A percentile compares a stretch with the other conserved stretches of the same genome.
Evolutionary conservation across 1,284 basidiomycete genomes (phyloP).

Genomic region (Hypsizygus ulmarius): DNA sequence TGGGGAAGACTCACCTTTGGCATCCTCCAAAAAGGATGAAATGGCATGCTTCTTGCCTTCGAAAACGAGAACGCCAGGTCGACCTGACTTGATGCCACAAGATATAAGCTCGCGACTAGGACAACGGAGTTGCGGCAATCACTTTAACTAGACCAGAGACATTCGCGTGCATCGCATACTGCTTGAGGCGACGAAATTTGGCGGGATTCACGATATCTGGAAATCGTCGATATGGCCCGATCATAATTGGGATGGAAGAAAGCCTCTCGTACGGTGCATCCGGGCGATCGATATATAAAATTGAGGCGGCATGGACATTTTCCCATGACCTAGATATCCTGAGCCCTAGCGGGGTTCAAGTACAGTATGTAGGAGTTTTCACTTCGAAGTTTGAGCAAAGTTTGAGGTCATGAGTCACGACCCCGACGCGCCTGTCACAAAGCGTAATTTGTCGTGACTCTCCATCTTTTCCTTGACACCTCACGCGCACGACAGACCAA

Average conservation of each 20-base stretch:
- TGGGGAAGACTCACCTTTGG: slow-evolving; percentile 26
- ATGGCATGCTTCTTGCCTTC: slow-evolving; percentile 32
- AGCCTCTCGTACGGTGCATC: slow-evolving; percentile 44
- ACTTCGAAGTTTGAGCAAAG: neutral
- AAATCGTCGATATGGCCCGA: slow-evolving; percentile 1
- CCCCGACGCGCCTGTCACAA: no score
- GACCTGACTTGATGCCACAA: slow-evolving; percentile 26
- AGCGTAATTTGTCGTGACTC: no score
- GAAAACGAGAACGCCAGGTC: slow-evolving; percentile 39
- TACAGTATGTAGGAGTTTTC: neutral
- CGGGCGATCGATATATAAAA: slow-evolving; percentile 34
- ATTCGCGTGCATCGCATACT: slow-evolving; percentile 30
- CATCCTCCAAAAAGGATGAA: slow-evolving; percentile 32
- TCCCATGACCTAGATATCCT: slow-evolving; percentile 5
- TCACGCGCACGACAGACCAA: no score
- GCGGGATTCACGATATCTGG: slow-evolving; percentile 35
- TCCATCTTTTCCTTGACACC: no score
- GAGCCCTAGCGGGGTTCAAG: neutral
- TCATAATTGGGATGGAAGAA: no score
- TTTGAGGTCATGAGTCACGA: no score
- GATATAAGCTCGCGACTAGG: neutral
- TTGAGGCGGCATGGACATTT: slow-evolving; percentile 16
- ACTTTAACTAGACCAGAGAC: slow-evolving; percentile 40
- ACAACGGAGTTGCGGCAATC: neutral
- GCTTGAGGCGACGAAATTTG: slow-evolving; percentile 38